Conservation (phyloP, 768 basidiomycete species). For the Amanita inopinata region DNA sequence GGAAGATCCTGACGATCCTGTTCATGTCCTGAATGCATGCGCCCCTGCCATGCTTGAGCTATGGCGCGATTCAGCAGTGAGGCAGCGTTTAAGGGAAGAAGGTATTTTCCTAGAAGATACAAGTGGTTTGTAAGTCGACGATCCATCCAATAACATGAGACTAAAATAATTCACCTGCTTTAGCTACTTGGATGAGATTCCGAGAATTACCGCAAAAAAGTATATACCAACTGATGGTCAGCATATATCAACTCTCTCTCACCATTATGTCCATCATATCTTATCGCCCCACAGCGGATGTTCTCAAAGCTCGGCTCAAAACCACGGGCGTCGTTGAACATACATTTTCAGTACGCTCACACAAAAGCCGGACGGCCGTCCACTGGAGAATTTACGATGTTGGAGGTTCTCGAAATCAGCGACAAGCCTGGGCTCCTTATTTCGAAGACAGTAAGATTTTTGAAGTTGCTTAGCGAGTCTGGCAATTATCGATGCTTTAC, state of each 20-base stretch:
- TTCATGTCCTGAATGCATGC: constrained; percentile 58
- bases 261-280: not conserved
- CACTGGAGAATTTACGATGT: constrained; percentile 85
- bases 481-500: constrained; percentile 7
- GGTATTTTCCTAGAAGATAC: constrained; percentile 68
- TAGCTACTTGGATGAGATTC: constrained; percentile 77
- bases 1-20: constrained; percentile 79
- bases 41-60: constrained; percentile 60
- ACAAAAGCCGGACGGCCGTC: constrained; percentile 39
- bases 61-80: constrained; percentile 68
- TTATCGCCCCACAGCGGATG: constrained; percentile 41
- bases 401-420: constrained; percentile 71
- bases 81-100: constrained; percentile 52
- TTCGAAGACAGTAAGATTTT: constrained; percentile 63
- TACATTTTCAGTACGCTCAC: constrained; percentile 55
- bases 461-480: not conserved
- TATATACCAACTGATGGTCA: constrained; percentile 73
- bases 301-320: constrained; percentile 73
- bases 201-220: constrained; percentile 69
- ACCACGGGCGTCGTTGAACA: constrained; percentile 78
- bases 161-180: constrained; percentile 10
- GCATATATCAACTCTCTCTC: constrained; percentile 16
- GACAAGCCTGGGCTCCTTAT: constrained; percentile 84
- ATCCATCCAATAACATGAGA: constrained; percentile 9
- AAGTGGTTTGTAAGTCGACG: constrained; percentile 65